These are phyloP conservation scores for Phtheirospermum japonicum DNA, from an alignment of 257 asterid species.

Conservation along the genomic window DNA sequence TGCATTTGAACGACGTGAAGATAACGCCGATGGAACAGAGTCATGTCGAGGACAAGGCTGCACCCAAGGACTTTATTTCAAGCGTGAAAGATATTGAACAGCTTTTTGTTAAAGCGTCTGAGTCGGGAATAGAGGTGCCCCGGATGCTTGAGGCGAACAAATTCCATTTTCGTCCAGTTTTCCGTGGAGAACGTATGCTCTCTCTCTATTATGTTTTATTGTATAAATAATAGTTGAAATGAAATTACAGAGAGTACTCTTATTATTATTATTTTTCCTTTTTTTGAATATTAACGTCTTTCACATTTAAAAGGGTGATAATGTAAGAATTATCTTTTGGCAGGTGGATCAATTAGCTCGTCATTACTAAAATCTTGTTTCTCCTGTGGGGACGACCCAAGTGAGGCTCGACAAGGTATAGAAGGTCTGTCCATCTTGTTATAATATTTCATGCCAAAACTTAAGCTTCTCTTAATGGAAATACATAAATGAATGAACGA, in stretches of 20 bases:
- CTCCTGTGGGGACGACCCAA: slow-evolving; percentile 90
- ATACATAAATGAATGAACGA: not conserved
- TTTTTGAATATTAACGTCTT: slow-evolving; percentile 3
- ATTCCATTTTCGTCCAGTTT: slow-evolving; percentile 84
- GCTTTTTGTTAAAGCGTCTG: slow-evolving; percentile 83
- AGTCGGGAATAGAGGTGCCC: slow-evolving; percentile 94
- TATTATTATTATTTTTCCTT: slow-evolving; percentile 1
- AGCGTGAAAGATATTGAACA: slow-evolving; percentile 82
- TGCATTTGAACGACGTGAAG: slow-evolving; percentile 47
- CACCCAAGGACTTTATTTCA: slow-evolving; percentile 66
- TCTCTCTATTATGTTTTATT: slow-evolving; percentile 16
- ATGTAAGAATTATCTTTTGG: slow-evolving; percentile 27
- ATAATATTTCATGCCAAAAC: slow-evolving; percentile 16
- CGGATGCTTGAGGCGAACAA: slow-evolving; percentile 98
- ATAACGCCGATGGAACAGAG: slow-evolving; percentile 48
- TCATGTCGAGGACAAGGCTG: slow-evolving; percentile 56
- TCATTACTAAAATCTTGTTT: slow-evolving; percentile 71
- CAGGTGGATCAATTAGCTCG: slow-evolving; percentile 61
- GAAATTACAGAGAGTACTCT: not conserved
- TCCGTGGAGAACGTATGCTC: slow-evolving; percentile 61
- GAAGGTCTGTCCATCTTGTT: slow-evolving; percentile 29
- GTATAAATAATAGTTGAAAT: not conserved
- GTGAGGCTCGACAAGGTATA: slow-evolving; percentile 70
- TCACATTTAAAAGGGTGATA: slow-evolving; percentile 16
- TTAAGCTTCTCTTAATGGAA: slow-evolving; percentile 19